These are phyloP conservation scores for Flaveria sonorensis DNA, from an alignment of 129 eudicot genomes.

Conservation along the genomic window DNA sequence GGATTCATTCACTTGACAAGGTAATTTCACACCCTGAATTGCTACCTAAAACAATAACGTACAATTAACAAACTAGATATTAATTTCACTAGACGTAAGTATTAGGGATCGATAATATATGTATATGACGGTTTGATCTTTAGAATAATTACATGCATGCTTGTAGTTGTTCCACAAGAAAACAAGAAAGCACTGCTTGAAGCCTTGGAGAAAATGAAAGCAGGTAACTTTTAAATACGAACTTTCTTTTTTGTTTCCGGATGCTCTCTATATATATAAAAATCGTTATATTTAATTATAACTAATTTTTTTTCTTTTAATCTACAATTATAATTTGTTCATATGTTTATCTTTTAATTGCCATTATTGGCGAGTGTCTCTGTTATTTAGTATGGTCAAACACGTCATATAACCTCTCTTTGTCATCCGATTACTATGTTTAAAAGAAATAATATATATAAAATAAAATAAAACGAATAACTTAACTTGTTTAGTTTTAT, in stretches of 20 bases:
- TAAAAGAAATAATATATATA: background rate
- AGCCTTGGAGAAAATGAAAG: conserved; percentile 79
- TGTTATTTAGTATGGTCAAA: background rate
- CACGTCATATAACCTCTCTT: background rate
- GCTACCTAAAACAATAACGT: too few relatives aligned
- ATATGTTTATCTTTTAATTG: background rate
- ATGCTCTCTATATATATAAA: too few relatives aligned
- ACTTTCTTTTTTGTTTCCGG: too few relatives aligned
- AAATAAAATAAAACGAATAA: too few relatives aligned
- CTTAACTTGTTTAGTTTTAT: background rate
- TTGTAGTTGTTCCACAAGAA: conserved; percentile 62
- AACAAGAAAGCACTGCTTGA: conserved; percentile 71
- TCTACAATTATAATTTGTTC: background rate
- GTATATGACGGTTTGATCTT: background rate
- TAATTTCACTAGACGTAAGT: too few relatives aligned
- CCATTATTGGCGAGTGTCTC: background rate
- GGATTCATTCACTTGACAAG: conserved; percentile 67
- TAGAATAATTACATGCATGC: background rate
- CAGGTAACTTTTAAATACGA: conserved; percentile 39
- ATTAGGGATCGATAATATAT: too few relatives aligned
- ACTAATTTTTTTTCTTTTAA: too few relatives aligned
- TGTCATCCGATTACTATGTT: background rate
- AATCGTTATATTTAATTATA: too few relatives aligned
- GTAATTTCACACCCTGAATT: conserved; percentile 24
- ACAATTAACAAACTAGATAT: too few relatives aligned